Base-by-base conservation (phyloP, 2,329 filamentous ascomycete genomes). In the Intubia oerlemansii region DNA sequence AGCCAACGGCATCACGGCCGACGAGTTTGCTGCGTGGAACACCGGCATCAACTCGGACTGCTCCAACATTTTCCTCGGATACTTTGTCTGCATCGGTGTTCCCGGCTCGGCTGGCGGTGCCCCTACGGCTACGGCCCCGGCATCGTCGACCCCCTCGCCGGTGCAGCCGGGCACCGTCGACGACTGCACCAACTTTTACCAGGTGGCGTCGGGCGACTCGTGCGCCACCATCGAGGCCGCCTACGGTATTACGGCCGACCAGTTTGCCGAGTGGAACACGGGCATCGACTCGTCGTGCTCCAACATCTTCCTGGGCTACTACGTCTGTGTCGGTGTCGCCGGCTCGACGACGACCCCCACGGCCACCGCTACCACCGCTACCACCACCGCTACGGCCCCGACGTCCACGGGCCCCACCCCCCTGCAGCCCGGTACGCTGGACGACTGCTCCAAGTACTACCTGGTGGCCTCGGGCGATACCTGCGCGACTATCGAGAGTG, bases 401-500 rank as follows among this genome's bases (percentile, higher is more conserved):
- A 23, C 21, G 8, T 23, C 21, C 2, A 23, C 21, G 5, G 12
- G 13, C 4, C 31, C 31, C 4, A 30, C 28, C 11, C 31, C 29
- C 14, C 27, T 44, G 27, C 25, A 24, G 29, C 30, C 36, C 10
- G 36, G 32, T 11, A 22, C 37, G 10, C 22, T 31, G 9, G n/a
- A 17, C 13, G 28, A 28, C 29, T 52, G 49, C 41, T 41, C 37
- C 15, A 28, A 36, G 20, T 50, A 43, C 41, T 44, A 47, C 38
- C 42, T 38, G 21, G 38, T 47, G 15, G 38, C 39, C 21, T 36
- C 32, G 10, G 46, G 48, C 25, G 46, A 51, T 30, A 35, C 19
- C 8, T 53, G 51, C 40, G 19, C 32, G n/a, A n/a, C n/a, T 12
- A 34, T 41, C 20, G 32, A 32, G n/a, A 18, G 10, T 6, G 28